Percentiles rank a stretch among this genome's conserved stretches.
Conservation (phyloP, 148 eudicot species). For the Rhododendron simsii region DNA sequence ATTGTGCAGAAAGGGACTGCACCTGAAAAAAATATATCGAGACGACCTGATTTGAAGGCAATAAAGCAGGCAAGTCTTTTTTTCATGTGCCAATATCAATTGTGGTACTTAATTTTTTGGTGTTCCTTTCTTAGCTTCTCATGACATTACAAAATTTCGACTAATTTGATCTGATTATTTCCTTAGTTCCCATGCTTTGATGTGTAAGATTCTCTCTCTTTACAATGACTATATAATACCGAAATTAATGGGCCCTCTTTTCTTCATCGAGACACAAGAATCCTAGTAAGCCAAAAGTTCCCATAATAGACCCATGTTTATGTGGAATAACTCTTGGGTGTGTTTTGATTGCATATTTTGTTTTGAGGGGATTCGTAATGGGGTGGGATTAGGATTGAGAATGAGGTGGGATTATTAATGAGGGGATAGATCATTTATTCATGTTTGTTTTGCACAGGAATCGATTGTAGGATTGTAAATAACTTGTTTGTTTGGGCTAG, state of each 20-base stretch:
- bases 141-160: background rate
- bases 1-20: conserved; percentile 24
- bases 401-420: too few relatives aligned
- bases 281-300: background rate
- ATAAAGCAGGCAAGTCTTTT: conserved; percentile 45
- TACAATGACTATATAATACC: background rate
- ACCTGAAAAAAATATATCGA: conserved; percentile 31
- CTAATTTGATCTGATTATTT: background rate
- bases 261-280: background rate
- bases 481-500: too few relatives aligned
- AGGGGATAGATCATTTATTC: too few relatives aligned
- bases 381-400: too few relatives aligned
- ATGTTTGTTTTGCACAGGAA: too few relatives aligned
- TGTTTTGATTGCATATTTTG: too few relatives aligned
- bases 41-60: conserved; percentile 76
- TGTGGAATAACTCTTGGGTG: background rate
- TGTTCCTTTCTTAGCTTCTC: background rate
- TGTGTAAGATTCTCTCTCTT: background rate
- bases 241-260: background rate
- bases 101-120: background rate
- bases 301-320: background rate
- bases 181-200: background rate
- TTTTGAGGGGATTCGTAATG: too few relatives aligned
- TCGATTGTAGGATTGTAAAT: too few relatives aligned
- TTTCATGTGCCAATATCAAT: background rate